Evolutionary conservation across 768 basidiomycete species (phyloP).

Genomic region (Rhizopogon rudus): DNA sequence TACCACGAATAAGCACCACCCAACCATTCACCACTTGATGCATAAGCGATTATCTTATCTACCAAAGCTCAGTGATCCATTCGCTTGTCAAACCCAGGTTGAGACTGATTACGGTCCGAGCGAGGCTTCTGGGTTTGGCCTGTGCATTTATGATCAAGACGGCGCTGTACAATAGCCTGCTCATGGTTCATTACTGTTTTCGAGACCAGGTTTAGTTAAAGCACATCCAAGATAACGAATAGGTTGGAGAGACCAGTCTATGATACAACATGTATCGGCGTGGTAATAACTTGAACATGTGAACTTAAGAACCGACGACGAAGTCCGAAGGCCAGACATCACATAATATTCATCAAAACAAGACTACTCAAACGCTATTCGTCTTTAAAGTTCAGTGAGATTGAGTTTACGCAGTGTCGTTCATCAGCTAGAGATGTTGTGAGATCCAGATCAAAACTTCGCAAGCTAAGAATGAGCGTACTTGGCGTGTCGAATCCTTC

Average conservation of each 20-base stretch:
- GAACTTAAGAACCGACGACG: no score
- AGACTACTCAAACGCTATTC: slow-evolving; percentile 3
- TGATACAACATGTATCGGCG: neutral
- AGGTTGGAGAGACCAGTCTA: no score
- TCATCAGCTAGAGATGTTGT: slow-evolving; percentile 54
- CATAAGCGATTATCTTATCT: no score
- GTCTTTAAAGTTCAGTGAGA: slow-evolving; percentile 74
- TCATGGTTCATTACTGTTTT: no score
- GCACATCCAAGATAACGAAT: neutral
- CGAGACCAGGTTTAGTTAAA: neutral
- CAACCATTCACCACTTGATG: no score
- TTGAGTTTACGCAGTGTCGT: slow-evolving; percentile 86
- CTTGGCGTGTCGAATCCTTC: slow-evolving; percentile 81
- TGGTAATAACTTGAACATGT: no score
- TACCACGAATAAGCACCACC: no score
- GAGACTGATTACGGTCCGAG: no score
- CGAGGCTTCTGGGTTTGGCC: neutral
- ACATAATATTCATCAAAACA: neutral
- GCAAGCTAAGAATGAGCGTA: slow-evolving; percentile 28
- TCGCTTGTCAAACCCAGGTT: neutral
- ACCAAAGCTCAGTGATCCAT: neutral
- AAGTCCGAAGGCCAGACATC: no score
- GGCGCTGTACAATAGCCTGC: neutral
- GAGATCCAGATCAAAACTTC: neutral
- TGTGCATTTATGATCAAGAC: no score